phyloP scores from a whole-genome alignment of 768 basidiomycete species.

The Mycena chlorophos region DNA sequence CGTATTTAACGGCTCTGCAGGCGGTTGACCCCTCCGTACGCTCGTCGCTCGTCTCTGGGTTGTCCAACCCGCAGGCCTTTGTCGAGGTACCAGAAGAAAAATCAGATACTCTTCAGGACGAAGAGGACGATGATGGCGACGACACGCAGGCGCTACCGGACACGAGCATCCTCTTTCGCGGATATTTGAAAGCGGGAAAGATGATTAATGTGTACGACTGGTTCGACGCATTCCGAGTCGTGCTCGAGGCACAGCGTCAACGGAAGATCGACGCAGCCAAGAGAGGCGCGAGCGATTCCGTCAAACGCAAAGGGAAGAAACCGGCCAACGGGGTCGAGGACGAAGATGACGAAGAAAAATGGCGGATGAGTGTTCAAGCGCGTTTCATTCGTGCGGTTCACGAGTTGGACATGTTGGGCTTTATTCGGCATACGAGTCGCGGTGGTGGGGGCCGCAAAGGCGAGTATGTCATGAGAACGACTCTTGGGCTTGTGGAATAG shows the following conservation, averaged over 20 bases:
- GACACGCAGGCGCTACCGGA: constrained; percentile 63
- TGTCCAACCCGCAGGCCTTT: too few species aligned
- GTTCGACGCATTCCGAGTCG: constrained; percentile 75
- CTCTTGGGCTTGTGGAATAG: constrained; percentile 54
- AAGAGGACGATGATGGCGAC: constrained; percentile 26
- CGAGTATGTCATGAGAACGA: constrained; percentile 71
- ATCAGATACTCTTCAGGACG: too few species aligned
- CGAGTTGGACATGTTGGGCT: constrained; percentile 78
- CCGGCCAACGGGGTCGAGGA: constrained; percentile 29
- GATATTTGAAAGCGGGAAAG: constrained; percentile 77
- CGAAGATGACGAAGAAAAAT: constrained; percentile 45
- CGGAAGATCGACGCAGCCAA: constrained; percentile 19
- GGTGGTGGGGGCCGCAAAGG: constrained; percentile 54
- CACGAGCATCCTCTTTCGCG: constrained; percentile 70
- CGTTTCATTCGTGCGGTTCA: constrained; percentile 79
- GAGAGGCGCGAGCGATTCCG: constrained; percentile 19
- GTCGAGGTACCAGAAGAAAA: too few species aligned
- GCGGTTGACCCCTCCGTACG: constrained; percentile 71
- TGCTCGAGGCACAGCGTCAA: constrained; percentile 59
- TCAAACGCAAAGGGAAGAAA: constrained; percentile 31
- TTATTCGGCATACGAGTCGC: constrained; percentile 66
- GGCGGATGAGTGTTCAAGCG: constrained; percentile 69
- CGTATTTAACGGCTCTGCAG: constrained; percentile 33
- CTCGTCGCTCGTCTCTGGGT: constrained; percentile 58
- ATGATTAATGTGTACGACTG: constrained; percentile 89